Evolutionary conservation across 1,284 basidiomycete genomes (phyloP), one percentile per base, ranked within the genome.

Genomic region (Cerioporus squamosus): DNA sequence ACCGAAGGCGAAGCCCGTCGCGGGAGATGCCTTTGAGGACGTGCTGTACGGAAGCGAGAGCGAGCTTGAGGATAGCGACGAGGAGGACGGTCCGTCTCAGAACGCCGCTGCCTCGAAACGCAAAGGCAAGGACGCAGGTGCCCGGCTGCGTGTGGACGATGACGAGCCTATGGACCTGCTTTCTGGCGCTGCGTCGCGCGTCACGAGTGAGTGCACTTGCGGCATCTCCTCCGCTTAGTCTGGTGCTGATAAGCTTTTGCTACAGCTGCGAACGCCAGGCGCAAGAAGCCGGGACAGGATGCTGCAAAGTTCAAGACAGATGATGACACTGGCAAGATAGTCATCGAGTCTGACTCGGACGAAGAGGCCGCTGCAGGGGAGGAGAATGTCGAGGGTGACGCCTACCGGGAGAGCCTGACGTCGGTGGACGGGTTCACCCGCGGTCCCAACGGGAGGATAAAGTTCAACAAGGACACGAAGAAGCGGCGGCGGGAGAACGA

Each of bases 401-500:
- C 95, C 1, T 99, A 97, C 75, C 84, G 85, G 55, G 93, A 97
- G 72, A 86, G 82, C 53, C 73, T 95, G 55, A 89, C 88, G 10
- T 91, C 92, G 5, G 86, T 87, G 26, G 97, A 98, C 70, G 97
- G 97, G 6, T 94, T 95, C 75, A 89, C 85, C 1, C 86, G 94
- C 31, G 93, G 93, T 36, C 81, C 87, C 1, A 87, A 87, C 60
- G 97, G 97, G 18, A 87, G 85, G 38, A 78, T 98, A 71, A 97
- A 95, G 76, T 97, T 98, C 78, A 94, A 98, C 79, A 98, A 98
- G 77, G 93, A 98, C 70, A 97, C 93, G 24, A 97, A 96, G 77
- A 93, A 95, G 69, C 84, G 91, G 57, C 77, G 95, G 60, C 82
- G 89, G 53, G 81, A 83, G 60, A 78, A 79, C 23, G 88, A 88